phyloP scores from a whole-genome alignment of 2,329 filamentous ascomycete genomes.

The Talaromyces sp. region DNA sequence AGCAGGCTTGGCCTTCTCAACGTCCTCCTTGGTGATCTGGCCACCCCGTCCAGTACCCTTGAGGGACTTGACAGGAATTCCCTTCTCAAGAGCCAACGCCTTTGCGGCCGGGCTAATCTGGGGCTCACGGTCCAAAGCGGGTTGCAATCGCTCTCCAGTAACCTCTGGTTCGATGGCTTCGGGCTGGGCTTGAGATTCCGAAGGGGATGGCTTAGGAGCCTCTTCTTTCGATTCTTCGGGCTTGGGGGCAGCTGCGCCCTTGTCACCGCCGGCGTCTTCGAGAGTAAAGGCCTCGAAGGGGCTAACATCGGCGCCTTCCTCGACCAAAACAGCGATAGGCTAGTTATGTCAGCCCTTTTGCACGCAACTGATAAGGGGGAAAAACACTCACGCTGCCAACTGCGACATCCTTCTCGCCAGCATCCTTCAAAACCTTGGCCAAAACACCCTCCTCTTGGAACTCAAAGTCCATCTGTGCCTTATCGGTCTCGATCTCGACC shows the following conservation, averaged over 20 bases:
- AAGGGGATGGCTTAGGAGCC: conserved; percentile 44
- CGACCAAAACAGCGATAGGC: conserved; percentile 94
- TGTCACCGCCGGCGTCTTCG: conserved; percentile 85
- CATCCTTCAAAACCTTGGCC: conserved; percentile 88
- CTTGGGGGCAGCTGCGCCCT: conserved; percentile 55
- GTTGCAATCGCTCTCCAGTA: conserved; percentile 72
- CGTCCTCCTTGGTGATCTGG: conserved; percentile 84
- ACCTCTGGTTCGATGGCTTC: conserved; percentile 64
- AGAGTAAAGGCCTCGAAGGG: conserved; percentile 86
- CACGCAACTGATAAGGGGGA: background rate
- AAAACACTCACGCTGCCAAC: conserved; percentile 79
- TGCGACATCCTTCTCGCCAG: conserved; percentile 86
- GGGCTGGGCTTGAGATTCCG: conserved; percentile 36
- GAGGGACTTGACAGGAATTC: conserved; percentile 67
- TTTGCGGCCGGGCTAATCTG: conserved; percentile 68
- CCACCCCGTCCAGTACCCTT: conserved; percentile 85
- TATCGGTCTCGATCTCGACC: conserved; percentile 98
- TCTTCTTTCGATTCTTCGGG: conserved; percentile 56
- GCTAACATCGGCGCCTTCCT: conserved; percentile 80
- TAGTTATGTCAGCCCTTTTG: conserved; percentile 36
- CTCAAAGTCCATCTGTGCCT: conserved; percentile 99
- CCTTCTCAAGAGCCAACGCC: conserved; percentile 78
- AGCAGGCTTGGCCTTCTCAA: conserved; percentile 74
- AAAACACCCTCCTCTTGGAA: conserved; percentile 97
- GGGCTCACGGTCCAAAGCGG: conserved; percentile 76